phyloP scores from a whole-genome alignment of 257 asterid species.

The Petunia secreta region DNA sequence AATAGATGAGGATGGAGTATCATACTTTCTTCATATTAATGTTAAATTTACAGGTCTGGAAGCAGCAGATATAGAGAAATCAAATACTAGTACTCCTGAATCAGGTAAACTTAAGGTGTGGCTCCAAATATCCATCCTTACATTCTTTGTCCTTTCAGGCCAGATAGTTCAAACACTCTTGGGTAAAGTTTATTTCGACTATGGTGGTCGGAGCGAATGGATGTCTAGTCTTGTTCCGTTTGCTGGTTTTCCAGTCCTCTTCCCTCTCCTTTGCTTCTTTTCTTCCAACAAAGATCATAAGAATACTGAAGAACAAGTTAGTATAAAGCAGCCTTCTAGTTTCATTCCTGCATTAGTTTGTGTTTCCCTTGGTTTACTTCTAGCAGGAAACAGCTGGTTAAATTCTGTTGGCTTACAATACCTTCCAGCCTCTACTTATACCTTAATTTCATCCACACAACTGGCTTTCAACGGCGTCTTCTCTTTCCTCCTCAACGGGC shows the following conservation, averaged over 20 bases:
- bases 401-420: slow-evolving; percentile 40
- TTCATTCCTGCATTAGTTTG: slow-evolving; percentile 27
- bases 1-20: background rate
- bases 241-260: slow-evolving; percentile 60
- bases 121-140: slow-evolving; percentile 48
- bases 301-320: background rate
- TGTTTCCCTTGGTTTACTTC: slow-evolving; percentile 40
- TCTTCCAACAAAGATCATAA: background rate
- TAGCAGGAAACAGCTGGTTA: slow-evolving; percentile 32
- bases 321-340: slow-evolving; percentile 26
- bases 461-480: slow-evolving; percentile 50
- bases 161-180: slow-evolving; percentile 51
- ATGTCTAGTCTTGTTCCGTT: slow-evolving; percentile 54
- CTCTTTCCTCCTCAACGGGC: slow-evolving; percentile 46
- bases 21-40: too few relatives aligned
- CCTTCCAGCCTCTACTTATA: slow-evolving; percentile 45
- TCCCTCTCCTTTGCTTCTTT: slow-evolving; percentile 55
- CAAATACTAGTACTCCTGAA: background rate
- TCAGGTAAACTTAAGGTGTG: slow-evolving; percentile 44
- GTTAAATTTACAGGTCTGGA: background rate
- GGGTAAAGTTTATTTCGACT: slow-evolving; percentile 59
- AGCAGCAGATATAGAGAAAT: background rate
- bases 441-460: slow-evolving; percentile 44
- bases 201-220: slow-evolving; percentile 74
- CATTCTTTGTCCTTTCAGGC: slow-evolving; percentile 52